phyloP scores from a whole-genome alignment of 176 grass and related monocot genomes.

The Ananas comosus region DNA sequence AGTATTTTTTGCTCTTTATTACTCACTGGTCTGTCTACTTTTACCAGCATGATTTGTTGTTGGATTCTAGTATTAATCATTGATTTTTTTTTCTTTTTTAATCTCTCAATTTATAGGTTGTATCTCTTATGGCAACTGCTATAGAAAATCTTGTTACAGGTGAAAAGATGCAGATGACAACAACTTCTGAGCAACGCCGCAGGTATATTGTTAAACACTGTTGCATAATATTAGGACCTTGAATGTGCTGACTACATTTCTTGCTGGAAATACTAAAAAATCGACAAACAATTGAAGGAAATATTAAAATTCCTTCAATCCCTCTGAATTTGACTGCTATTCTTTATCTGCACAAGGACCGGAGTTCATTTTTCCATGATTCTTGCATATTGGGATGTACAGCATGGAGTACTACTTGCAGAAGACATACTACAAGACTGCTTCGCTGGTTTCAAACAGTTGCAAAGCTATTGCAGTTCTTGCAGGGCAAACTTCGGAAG shows the following conservation, averaged over 20 bases:
- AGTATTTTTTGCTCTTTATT: too few species aligned
- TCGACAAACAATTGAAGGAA: slow-evolving; percentile 3
- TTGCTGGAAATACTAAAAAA: slow-evolving; percentile 3
- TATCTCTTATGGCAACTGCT: slow-evolving; percentile 76
- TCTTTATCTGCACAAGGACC: neutral
- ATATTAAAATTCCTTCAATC: slow-evolving; percentile 4
- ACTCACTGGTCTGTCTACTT: neutral
- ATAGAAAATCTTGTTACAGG: slow-evolving; percentile 92
- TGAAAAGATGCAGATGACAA: slow-evolving; percentile 94
- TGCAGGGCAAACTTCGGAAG: slow-evolving; percentile 83
- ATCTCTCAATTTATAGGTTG: slow-evolving; percentile 49
- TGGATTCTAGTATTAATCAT: slow-evolving; percentile 11
- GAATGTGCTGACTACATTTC: slow-evolving; percentile 1
- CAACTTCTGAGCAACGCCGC: slow-evolving; percentile 62
- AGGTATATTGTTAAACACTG: slow-evolving; percentile 40
- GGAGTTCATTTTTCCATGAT: slow-evolving; percentile 29
- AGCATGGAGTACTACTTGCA: slow-evolving; percentile 98
- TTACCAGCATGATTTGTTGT: slow-evolving; percentile 11
- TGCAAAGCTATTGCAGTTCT: slow-evolving; percentile 91
- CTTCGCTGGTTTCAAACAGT: slow-evolving; percentile 94
- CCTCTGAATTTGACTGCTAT: slow-evolving; percentile 9
- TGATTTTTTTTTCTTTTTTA: neutral
- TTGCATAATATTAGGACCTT: neutral
- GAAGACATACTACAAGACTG: slow-evolving; percentile 99
- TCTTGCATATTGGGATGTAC: slow-evolving; percentile 21